Evolutionary conservation across 306 rosid genomes (phyloP).

Genomic region (Fragaria ananassa): DNA sequence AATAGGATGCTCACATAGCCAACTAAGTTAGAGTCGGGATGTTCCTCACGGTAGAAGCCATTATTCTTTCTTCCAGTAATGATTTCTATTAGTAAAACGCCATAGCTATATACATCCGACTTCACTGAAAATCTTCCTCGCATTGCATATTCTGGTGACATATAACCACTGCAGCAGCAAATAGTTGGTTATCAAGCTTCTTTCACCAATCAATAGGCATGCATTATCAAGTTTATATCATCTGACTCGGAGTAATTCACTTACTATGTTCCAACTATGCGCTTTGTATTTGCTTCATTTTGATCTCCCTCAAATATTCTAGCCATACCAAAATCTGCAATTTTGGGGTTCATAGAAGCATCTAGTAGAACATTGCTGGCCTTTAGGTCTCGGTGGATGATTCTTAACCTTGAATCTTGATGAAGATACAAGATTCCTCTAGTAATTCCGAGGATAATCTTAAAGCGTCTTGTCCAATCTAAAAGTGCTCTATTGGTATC

Average conservation of each 20-base stretch:
- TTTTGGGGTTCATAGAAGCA: conserved; percentile 48
- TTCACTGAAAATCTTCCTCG: neutral
- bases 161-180: no score
- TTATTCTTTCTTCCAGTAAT: neutral
- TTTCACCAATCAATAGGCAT: neutral
- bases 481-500: conserved; percentile 26
- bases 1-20: neutral
- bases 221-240: neutral
- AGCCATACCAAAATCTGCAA: conserved; percentile 77
- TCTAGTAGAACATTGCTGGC: conserved; percentile 58
- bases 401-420: conserved; percentile 58
- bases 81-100: neutral
- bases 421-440: conserved; percentile 63
- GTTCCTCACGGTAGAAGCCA: neutral
- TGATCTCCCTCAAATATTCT: conserved; percentile 53
- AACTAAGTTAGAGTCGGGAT: neutral
- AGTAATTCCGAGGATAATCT: conserved; percentile 40
- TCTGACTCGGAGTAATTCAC: neutral
- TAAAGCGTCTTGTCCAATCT: conserved; percentile 43
- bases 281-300: conserved; percentile 47
- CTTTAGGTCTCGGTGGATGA: conserved; percentile 59
- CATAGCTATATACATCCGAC: neutral
- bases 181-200: neutral
- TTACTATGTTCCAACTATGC: conserved; percentile 69
- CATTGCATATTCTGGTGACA: conserved; percentile 3